Percentiles rank a stretch among this genome's conserved stretches.
These are phyloP conservation scores for Podaxis pistillaris DNA, from an alignment of 768 basidiomycete species.

Conservation along the genomic window DNA sequence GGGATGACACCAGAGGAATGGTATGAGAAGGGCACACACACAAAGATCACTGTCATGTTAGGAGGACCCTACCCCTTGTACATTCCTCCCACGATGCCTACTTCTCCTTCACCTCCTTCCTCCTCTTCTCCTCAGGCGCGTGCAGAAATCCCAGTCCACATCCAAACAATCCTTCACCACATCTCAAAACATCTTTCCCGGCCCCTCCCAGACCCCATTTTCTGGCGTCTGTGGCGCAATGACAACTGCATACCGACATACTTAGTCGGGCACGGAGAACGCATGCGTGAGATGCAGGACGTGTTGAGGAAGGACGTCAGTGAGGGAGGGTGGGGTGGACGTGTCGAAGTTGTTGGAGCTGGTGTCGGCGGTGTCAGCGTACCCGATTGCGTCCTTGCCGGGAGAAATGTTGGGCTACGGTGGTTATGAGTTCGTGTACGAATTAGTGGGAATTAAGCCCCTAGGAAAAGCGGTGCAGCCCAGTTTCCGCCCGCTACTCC, in stretches of 20 bases:
- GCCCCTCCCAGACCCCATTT: constrained; percentile 53
- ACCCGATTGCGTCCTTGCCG: constrained; percentile 80
- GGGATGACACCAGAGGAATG: constrained; percentile 16
- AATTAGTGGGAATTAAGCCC: background rate
- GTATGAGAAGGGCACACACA: constrained; percentile 36
- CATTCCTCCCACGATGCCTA: constrained; percentile 23
- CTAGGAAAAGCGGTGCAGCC: background rate
- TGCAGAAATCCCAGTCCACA: constrained; percentile 22
- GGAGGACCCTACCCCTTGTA: constrained; percentile 66
- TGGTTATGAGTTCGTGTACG: constrained; percentile 7
- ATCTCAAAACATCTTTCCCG: constrained; percentile 46
- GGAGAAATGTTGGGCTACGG: constrained; percentile 46
- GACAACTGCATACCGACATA: constrained; percentile 77
- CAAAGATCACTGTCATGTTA: constrained; percentile 89
- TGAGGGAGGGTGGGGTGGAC: constrained; percentile 37
- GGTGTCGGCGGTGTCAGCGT: constrained; percentile 87
- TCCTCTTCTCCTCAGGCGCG: background rate
- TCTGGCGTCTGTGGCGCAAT: constrained; percentile 53
- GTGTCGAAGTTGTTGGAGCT: constrained; percentile 74
- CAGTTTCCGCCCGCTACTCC: background rate
- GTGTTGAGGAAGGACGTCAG: constrained; percentile 28
- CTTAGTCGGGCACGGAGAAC: constrained; percentile 64
- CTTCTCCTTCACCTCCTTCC: constrained; percentile 21
- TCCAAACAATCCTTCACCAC: constrained; percentile 31
- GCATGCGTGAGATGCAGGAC: constrained; percentile 59